Percentiles rank a stretch among this genome's conserved stretches.
These are phyloP conservation scores for Colletotrichum incanum DNA, from an alignment of 2,329 filamentous ascomycete genomes.

Conservation along the genomic window DNA sequence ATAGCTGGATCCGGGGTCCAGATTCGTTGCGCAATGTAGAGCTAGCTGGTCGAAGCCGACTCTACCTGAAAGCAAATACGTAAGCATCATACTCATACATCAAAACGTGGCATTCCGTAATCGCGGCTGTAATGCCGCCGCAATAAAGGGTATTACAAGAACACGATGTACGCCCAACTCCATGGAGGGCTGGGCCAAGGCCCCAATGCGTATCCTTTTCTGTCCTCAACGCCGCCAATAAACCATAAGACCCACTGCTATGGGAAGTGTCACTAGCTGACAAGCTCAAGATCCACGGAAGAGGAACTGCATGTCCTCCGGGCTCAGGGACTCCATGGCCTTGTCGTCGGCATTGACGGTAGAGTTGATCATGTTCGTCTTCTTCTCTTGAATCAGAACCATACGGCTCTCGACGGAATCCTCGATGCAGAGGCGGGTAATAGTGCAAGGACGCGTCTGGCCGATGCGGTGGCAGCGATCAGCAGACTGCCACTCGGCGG, in stretches of 20 bases:
- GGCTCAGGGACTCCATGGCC: slow-evolving; percentile 91
- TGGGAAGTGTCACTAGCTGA: neutral
- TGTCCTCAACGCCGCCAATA: slow-evolving; percentile 25
- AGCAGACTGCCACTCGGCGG: slow-evolving; percentile 98
- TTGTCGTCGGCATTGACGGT: slow-evolving; percentile 95
- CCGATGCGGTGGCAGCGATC: slow-evolving; percentile 96
- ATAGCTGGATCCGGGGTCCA: slow-evolving; percentile 12
- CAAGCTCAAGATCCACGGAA: slow-evolving; percentile 76
- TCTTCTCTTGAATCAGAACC: slow-evolving; percentile 97
- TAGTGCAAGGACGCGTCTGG: slow-evolving; percentile 92
- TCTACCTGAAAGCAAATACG: slow-evolving; percentile 6
- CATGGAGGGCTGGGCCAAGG: neutral
- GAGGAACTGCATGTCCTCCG: slow-evolving; percentile 95
- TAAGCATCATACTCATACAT: slow-evolving; percentile 1
- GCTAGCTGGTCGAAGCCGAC: neutral
- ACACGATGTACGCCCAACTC: slow-evolving; percentile 23
- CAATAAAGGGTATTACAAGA: slow-evolving; percentile 21
- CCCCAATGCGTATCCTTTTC: slow-evolving; percentile 11
- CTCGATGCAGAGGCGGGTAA: slow-evolving; percentile 95
- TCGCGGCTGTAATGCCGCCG: slow-evolving; percentile 17
- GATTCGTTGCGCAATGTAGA: slow-evolving; percentile 16
- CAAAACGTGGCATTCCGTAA: slow-evolving; percentile 2
- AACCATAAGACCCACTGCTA: neutral
- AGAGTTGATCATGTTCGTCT: slow-evolving; percentile 96
- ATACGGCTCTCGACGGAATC: slow-evolving; percentile 97